Evolutionary conservation across 176 grass and related monocot genomes (phyloP).

Genomic region (Cymbopogon citratus): DNA sequence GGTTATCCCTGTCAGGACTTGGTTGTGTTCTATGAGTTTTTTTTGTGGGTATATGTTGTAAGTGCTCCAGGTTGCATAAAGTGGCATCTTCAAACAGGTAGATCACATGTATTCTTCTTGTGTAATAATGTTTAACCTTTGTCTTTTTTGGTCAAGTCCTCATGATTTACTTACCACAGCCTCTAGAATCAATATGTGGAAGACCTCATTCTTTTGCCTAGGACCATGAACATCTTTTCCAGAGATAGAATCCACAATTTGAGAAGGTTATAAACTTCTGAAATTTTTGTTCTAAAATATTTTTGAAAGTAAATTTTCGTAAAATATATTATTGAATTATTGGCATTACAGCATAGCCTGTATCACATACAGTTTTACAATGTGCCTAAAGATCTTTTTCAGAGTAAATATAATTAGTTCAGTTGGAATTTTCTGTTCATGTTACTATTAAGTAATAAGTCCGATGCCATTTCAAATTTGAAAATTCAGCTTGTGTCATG

Average conservation of each 20-base stretch:
- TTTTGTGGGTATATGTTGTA: slow-evolving; percentile 28
- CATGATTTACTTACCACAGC: slow-evolving; percentile 19
- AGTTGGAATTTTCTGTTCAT: neutral
- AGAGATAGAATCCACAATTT: neutral
- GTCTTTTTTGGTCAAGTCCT: slow-evolving; percentile 33
- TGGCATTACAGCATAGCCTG: slow-evolving; percentile 2
- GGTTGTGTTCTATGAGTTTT: slow-evolving; percentile 26
- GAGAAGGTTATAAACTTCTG: neutral
- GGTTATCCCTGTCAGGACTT: slow-evolving; percentile 30
- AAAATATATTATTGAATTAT: neutral
- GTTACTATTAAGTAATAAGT: neutral
- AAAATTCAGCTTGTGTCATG: neutral
- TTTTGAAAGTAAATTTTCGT: neutral
- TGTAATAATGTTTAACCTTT: slow-evolving; percentile 30
- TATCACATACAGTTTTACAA: neutral
- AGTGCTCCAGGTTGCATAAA: slow-evolving; percentile 28
- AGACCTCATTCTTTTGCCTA: neutral
- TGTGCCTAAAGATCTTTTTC: neutral
- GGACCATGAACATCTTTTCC: slow-evolving; percentile 8
- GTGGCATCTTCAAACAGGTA: slow-evolving; percentile 20
- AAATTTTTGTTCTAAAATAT: neutral
- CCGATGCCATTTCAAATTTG: neutral
- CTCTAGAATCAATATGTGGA: slow-evolving; percentile 19
- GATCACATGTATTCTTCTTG: slow-evolving; percentile 30
- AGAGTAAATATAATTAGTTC: neutral